Evolutionary conservation across 805 yeast species (phyloP).

Genomic region (Cyberlindnera meyerae): DNA sequence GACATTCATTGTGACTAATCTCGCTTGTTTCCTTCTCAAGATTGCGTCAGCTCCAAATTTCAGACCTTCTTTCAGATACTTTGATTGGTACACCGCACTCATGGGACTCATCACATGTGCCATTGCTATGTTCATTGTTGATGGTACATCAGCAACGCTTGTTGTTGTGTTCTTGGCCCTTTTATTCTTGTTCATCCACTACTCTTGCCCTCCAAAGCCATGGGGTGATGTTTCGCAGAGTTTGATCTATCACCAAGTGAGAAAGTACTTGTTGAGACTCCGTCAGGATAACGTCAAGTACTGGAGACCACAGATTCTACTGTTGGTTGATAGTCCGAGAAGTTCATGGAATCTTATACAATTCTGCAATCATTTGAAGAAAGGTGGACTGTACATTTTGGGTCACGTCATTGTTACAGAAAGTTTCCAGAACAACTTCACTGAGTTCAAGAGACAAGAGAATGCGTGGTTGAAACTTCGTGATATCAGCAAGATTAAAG

Average conservation of each 20-base stretch:
- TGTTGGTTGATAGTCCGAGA: conserved; percentile 87
- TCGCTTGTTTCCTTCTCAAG: conserved; percentile 86
- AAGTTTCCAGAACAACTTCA: conserved; percentile 57
- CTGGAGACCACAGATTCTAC: conserved; percentile 94
- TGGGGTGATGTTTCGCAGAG: conserved; percentile 99
- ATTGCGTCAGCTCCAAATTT: conserved; percentile 97
- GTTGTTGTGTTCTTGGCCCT: conserved; percentile 61
- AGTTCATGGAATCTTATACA: conserved; percentile 87
- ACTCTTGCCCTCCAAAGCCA: conserved; percentile 87
- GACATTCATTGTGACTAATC: conserved; percentile 91
- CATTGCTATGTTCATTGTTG: conserved; percentile 90
- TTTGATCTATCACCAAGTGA: conserved; percentile 90
- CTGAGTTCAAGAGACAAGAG: conserved; percentile 67
- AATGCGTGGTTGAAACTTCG: conserved; percentile 81
- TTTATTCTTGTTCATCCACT: conserved; percentile 77
- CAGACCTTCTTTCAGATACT: conserved; percentile 89
- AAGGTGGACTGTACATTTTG: conserved; percentile 87
- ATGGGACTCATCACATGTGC: conserved; percentile 67
- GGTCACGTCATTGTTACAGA: conserved; percentile 83
- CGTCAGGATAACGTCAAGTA: conserved; percentile 92
- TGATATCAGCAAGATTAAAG: conserved; percentile 75
- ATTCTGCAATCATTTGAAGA: conserved; percentile 90
- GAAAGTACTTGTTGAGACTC: conserved; percentile 79
- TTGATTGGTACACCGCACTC: conserved; percentile 76
- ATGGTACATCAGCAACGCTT: conserved; percentile 80